Evolutionary conservation across 1,284 basidiomycete species (phyloP), one percentile per base, ranked within the genome.

Genomic region (Boletus sp.): DNA sequence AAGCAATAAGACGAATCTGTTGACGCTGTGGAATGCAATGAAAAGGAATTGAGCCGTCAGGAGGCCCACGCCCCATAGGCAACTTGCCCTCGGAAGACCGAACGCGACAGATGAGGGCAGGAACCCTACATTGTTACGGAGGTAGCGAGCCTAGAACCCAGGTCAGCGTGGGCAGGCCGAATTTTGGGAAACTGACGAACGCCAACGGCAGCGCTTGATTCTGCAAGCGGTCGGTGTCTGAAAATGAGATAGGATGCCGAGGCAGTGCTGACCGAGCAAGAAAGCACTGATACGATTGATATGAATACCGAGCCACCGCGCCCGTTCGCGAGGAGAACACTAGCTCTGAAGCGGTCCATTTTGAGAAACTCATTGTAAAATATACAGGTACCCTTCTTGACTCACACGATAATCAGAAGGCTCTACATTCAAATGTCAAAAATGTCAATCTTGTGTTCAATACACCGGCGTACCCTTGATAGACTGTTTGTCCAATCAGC

Each of bases 401-500:
- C 71, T 69, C 44, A 74, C 73, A 71, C 63, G n/a, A 72, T 45
- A 2, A 65, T 59, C 7, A 67, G 63, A 41, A 69, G 36, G 36
- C 62, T 66, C 72, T 72, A 46, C 13, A 46, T 35, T 37, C 49
- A 44, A 53, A 31, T 12, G 61, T 72, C 33, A 74, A 43, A 53
- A 49, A 42, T 15, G 48, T 37, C 49, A 7, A 43, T 18, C 13
- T 33, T 12, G 9, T 5, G 18, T 2, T 24, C 12, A 37, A 36
- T 31, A 5, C 1, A 15, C 4, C 20, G 12, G 36, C 70, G 54
- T 57, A 72, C 70, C 72, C 64, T 69, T 53, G 62, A 60, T 7
- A 72, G n/a, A 44, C 57, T 63, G 31, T 36, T 57, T 13, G 60
- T 62, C 74, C 74, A 74, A 49, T 76, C 74, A 7, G 58, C 43